A percentile compares a stretch with the other conserved stretches of the same genome.
phyloP scores from a whole-genome alignment of 768 basidiomycete genomes.

The Trametes villosa region DNA sequence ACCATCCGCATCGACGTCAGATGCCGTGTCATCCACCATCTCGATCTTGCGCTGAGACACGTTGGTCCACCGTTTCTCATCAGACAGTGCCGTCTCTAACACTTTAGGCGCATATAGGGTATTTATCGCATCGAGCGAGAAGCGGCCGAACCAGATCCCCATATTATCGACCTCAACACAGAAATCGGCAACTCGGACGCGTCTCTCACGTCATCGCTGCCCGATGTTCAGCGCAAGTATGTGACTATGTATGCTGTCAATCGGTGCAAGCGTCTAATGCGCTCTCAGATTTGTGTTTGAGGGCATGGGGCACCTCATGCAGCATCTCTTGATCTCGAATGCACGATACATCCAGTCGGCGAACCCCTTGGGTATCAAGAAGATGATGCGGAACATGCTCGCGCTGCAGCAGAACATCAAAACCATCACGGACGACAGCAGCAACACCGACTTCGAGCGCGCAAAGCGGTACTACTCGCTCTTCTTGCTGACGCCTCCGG shows the following conservation, averaged over 20 bases:
- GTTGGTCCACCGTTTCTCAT: conserved; percentile 7
- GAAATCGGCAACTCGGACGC: conserved; percentile 82
- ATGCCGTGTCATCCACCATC: conserved; percentile 79
- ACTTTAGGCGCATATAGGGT: conserved; percentile 52
- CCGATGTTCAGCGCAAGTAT: conserved; percentile 69
- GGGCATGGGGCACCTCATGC: conserved; percentile 84
- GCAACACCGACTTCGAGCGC: conserved; percentile 71
- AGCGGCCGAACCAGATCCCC: conserved; percentile 88
- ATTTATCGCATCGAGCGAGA: conserved; percentile 84
- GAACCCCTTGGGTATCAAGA: conserved; percentile 79
- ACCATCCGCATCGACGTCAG: conserved; percentile 89
- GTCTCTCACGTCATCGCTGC: conserved; percentile 62
- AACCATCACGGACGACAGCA: conserved; percentile 63
- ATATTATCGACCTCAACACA: conserved; percentile 82
- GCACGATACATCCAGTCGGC: conserved; percentile 71
- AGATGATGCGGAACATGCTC: conserved; percentile 86
- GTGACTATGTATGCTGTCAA: not conserved
- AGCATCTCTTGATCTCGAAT: conserved; percentile 76
- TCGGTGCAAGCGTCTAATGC: conserved; percentile 19
- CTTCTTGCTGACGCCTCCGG: conserved; percentile 75
- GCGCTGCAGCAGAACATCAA: conserved; percentile 92
- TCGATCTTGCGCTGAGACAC: conserved; percentile 78
- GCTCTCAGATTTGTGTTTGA: conserved; percentile 78
- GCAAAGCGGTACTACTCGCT: conserved; percentile 83
- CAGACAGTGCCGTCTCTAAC: not conserved